Evolutionary conservation across 257 asterid species (phyloP), one percentile per base, ranked within the genome.

Genomic region (Nyctanthes arbortristis): DNA sequence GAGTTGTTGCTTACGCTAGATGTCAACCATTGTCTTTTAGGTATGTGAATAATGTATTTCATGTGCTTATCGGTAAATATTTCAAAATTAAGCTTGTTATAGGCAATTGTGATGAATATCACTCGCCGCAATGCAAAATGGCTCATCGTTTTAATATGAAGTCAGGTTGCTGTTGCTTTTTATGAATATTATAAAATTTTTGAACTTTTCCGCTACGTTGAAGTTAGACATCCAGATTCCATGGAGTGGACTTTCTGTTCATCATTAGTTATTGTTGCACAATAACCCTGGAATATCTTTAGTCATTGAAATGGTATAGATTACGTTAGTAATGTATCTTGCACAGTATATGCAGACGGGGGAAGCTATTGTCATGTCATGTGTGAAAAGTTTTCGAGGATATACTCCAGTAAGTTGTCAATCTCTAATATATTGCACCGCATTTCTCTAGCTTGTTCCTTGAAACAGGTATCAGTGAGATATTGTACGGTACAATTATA

Each of bases 211-310:
- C 10, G 27, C 65, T 31, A 25, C 5, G 30, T 56, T 11, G 16
- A 33, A 39, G 30, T 34, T 32, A 35, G 80, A 79, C 84, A 75
- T 70, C 45, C 88, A 49, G 75, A 73, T 78, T 82, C 96, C 43
- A 76, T 81, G 62, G 89, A 85, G 80, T 91, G 97, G 97, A 89
- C 97, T 70, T 67, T 74, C 67, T 84, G 81, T 81, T 84, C 95
- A 61, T 89, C 96, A 76, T 83, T 89, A 59, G 83, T 80, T 47
- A 74, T 89, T 43, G 73, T 92, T 75, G 99, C 99, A 25, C 96
- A 96, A 35, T 90, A 96, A 18, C 90, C 99, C 54, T 93, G 99
- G 99, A 93, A 82, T 75, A 87, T 91, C 22, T 93, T 93, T 84
- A 96, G 99, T 73, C 88, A 96, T 77, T 88, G 82, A 70, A 92